phyloP scores from a whole-genome alignment of 768 basidiomycete species.

The Dentipellis fragilis region DNA sequence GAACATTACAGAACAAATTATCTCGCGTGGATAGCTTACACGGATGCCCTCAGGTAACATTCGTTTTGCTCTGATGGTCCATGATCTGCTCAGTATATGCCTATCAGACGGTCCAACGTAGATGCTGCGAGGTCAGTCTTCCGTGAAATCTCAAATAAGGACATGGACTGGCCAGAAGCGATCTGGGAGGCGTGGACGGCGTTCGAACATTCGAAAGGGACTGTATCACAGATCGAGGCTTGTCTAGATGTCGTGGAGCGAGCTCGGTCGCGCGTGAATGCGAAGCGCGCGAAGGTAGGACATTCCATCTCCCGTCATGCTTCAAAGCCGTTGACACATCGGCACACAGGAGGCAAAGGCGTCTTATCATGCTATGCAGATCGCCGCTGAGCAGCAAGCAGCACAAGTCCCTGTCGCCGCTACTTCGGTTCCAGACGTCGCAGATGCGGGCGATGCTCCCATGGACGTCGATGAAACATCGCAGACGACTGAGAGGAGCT shows the following conservation, averaged over 20 bases:
- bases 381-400: slow-evolving; percentile 31
- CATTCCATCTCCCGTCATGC: slow-evolving; percentile 9
- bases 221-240: slow-evolving; percentile 52
- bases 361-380: slow-evolving; percentile 38
- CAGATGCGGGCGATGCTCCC: slow-evolving; percentile 14
- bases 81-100: background rate
- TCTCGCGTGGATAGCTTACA: slow-evolving; percentile 24
- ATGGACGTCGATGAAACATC: slow-evolving; percentile 34
- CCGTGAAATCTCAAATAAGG: slow-evolving; percentile 52
- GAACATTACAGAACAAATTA: slow-evolving; percentile 21
- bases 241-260: slow-evolving; percentile 56
- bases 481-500: slow-evolving; percentile 30
- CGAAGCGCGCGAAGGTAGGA: slow-evolving; percentile 50
- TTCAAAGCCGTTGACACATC: background rate
- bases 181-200: slow-evolving; percentile 83
- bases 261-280: slow-evolving; percentile 52
- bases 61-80: background rate
- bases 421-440: slow-evolving; percentile 7
- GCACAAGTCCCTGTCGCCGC: slow-evolving; percentile 22
- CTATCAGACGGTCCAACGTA: slow-evolving; percentile 14
- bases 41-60: slow-evolving; percentile 10
- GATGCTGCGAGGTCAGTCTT: slow-evolving; percentile 61
- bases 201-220: slow-evolving; percentile 84
- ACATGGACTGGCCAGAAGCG: slow-evolving; percentile 92
- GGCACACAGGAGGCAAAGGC: slow-evolving; percentile 50